These are phyloP conservation scores for Clathrus columnatus DNA, from an alignment of 768 basidiomycete genomes.

Conservation along the genomic window DNA sequence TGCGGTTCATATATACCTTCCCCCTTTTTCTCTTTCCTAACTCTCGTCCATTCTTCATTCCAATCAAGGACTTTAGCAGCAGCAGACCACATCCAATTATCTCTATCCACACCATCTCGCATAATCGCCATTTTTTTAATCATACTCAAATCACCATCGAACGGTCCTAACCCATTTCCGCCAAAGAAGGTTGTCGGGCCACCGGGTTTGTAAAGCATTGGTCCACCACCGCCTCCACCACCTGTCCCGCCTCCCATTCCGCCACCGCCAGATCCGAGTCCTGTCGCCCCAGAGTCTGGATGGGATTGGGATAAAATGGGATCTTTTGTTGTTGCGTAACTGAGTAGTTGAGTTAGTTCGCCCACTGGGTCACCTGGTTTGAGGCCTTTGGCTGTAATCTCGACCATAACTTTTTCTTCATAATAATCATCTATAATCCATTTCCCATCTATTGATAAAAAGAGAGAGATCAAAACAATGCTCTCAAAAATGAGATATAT, in stretches of 20 bases:
- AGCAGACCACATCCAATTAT: constrained; percentile 89
- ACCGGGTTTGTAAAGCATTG: constrained; percentile 82
- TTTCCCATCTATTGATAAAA: constrained; percentile 58
- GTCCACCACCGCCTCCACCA: constrained; percentile 34
- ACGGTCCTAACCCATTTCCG: constrained; percentile 74
- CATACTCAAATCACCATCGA: constrained; percentile 77
- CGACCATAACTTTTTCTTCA: constrained; percentile 72
- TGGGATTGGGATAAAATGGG: constrained; percentile 19
- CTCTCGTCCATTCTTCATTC: constrained; percentile 54
- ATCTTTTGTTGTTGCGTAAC: constrained; percentile 28
- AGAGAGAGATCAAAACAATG: neutral
- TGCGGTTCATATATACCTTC: constrained; percentile 80
- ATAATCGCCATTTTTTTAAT: constrained; percentile 73
- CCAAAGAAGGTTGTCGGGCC: constrained; percentile 93
- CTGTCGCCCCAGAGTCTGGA: constrained; percentile 12
- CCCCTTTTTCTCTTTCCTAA: constrained; percentile 42
- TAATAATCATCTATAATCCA: constrained; percentile 97
- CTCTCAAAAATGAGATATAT: neutral
- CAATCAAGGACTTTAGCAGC: constrained; percentile 57
- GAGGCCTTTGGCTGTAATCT: constrained; percentile 73
- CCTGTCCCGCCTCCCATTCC: neutral
- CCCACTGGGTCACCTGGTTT: constrained; percentile 78
- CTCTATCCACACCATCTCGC: constrained; percentile 73
- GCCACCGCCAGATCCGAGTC: neutral
- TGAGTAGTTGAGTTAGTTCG: constrained; percentile 70